A percentile compares a stretch with the other conserved stretches of the same genome.
Conservation (phyloP, 192 early-diverging fungal species). For the Coemansia sp. region DNA sequence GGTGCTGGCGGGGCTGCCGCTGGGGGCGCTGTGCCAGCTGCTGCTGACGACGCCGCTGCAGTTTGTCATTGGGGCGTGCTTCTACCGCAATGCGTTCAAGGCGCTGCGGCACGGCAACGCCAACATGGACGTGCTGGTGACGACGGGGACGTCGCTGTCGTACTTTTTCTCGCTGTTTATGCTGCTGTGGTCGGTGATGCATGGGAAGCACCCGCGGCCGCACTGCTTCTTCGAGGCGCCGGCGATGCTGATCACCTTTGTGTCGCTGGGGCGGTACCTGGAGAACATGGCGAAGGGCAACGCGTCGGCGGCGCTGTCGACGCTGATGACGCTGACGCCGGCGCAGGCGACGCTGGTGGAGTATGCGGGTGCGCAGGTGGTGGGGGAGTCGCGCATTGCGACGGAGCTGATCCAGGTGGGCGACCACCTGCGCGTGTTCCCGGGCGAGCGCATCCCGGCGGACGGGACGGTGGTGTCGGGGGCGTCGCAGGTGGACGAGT, state of each 20-base stretch:
- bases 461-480: constrained; percentile 83
- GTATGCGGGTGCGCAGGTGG: constrained; percentile 18
- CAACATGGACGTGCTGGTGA: constrained; percentile 96
- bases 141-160: constrained; percentile 81
- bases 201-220: constrained; percentile 55
- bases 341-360: constrained; percentile 65
- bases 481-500: constrained; percentile 83
- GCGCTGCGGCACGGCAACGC: constrained; percentile 78
- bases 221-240: constrained; percentile 95
- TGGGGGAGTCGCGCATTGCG: constrained; percentile 70
- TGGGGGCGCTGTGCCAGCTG: constrained; percentile 67
- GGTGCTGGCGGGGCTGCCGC: constrained; percentile 64
- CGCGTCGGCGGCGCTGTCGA: constrained; percentile 84
- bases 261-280: constrained; percentile 88
- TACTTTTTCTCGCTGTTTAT: constrained; percentile 82
- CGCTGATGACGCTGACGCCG: constrained; percentile 86
- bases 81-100: constrained; percentile 77
- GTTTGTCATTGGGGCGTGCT: constrained; percentile 81
- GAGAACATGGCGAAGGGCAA: constrained; percentile 96
- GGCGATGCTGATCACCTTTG: constrained; percentile 90
- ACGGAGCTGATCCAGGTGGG: constrained; percentile 83
- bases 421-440: constrained; percentile 85
- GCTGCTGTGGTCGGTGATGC: constrained; percentile 65
- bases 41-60: constrained; percentile 89
- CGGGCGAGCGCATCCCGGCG: constrained; percentile 90